These are phyloP conservation scores for Termitomyces sp. DNA, from an alignment of 768 basidiomycete species.

Conservation along the genomic window DNA sequence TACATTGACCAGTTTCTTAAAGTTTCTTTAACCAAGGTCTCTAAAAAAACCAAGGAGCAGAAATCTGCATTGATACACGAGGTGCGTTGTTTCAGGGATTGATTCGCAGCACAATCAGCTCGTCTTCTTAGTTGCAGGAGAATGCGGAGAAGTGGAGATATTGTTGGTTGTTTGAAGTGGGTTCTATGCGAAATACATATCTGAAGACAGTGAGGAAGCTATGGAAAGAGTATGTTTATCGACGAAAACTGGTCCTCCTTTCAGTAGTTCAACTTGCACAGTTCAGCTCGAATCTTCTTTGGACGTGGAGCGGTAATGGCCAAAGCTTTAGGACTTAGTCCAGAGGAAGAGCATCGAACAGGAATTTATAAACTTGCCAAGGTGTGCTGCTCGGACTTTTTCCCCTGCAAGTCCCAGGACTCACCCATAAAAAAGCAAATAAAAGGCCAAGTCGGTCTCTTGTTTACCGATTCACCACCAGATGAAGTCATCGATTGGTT, in stretches of 20 bases:
- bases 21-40: slow-evolving; percentile 93
- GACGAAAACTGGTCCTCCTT: not conserved
- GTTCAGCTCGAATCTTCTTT: slow-evolving; percentile 88
- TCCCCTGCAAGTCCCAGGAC: not conserved
- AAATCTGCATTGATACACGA: slow-evolving; percentile 81
- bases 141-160: slow-evolving; percentile 89
- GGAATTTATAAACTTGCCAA: slow-evolving; percentile 78
- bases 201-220: slow-evolving; percentile 88
- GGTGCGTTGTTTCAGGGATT: slow-evolving; percentile 34
- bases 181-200: slow-evolving; percentile 92
- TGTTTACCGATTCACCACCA: slow-evolving; percentile 90
- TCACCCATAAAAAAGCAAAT: slow-evolving; percentile 55
- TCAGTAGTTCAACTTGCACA: slow-evolving; percentile 21
- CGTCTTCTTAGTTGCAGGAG: slow-evolving; percentile 58
- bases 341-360: slow-evolving; percentile 77
- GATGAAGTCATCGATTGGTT: slow-evolving; percentile 95
- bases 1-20: slow-evolving; percentile 13
- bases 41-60: slow-evolving; percentile 88
- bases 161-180: slow-evolving; percentile 94
- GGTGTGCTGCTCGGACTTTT: slow-evolving; percentile 32
- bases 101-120: slow-evolving; percentile 1
- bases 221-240: slow-evolving; percentile 79
- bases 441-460: slow-evolving; percentile 89
- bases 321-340: slow-evolving; percentile 85
- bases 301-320: slow-evolving; percentile 88